Evolutionary conservation across 139 green algal species (phyloP).

Genomic region (Closterium sp.): DNA sequence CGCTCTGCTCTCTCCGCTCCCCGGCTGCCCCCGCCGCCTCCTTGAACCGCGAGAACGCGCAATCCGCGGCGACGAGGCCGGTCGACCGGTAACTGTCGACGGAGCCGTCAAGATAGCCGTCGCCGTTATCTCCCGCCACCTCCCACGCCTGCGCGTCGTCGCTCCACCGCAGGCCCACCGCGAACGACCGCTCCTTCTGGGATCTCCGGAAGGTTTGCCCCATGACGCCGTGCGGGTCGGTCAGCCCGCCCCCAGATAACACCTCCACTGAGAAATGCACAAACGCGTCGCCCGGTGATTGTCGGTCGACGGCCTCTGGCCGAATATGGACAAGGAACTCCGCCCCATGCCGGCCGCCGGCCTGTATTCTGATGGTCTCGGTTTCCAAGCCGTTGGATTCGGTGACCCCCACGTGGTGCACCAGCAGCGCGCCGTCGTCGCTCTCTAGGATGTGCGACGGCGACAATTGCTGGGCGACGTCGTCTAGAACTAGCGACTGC

Average conservation of each 20-base stretch:
- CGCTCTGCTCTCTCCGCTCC: not conserved
- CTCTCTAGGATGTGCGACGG: not conserved
- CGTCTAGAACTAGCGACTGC: not conserved
- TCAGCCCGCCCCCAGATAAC: not conserved
- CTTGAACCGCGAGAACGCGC: slow-evolving; percentile 24
- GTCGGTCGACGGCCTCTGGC: not conserved
- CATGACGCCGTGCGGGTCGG: slow-evolving; percentile 23
- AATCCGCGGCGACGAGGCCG: slow-evolving; percentile 32
- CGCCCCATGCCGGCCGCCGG: not conserved
- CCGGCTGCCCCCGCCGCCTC: not conserved
- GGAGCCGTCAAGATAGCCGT: slow-evolving; percentile 26
- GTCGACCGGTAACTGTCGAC: slow-evolving; percentile 5
- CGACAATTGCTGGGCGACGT: not conserved
- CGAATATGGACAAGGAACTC: slow-evolving; percentile 14
- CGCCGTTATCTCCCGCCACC: slow-evolving; percentile 23
- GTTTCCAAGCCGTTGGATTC: not conserved
- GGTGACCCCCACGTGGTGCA: not conserved
- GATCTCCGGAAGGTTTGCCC: slow-evolving; percentile 24
- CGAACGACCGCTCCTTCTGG: slow-evolving; percentile 7
- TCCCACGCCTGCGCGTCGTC: slow-evolving; percentile 5
- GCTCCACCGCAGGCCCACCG: not conserved
- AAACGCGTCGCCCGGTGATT: not conserved
- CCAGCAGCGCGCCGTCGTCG: not conserved
- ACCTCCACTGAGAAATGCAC: slow-evolving; percentile 28
- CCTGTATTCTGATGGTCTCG: not conserved